Evolutionary conservation across 2,329 filamentous ascomycete species (phyloP).

Genomic region (Fusarium sp.): DNA sequence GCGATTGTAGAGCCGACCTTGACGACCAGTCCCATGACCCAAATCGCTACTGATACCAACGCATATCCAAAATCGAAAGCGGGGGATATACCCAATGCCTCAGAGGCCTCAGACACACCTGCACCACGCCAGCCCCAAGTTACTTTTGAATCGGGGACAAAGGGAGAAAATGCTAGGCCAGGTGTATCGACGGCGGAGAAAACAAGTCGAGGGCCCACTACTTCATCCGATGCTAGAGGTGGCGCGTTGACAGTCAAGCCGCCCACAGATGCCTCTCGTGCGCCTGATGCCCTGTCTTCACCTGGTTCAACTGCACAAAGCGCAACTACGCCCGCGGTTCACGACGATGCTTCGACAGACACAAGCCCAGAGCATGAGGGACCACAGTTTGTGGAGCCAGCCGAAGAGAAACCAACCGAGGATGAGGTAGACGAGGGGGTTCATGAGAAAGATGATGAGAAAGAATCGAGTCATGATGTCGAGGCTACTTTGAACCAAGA

Average conservation of each 20-base stretch:
- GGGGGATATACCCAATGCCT: neutral
- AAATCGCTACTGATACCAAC: neutral
- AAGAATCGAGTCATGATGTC: neutral
- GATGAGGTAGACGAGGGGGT: slow-evolving; percentile 47
- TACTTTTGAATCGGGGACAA: slow-evolving; percentile 48
- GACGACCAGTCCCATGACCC: slow-evolving; percentile 9
- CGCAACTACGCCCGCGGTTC: slow-evolving; percentile 75
- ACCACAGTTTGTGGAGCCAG: slow-evolving; percentile 63
- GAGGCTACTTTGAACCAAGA: slow-evolving; percentile 29
- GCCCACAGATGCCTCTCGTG: slow-evolving; percentile 50
- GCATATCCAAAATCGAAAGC: neutral
- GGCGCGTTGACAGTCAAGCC: slow-evolving; percentile 47
- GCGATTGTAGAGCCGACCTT: slow-evolving; percentile 24
- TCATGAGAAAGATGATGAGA: slow-evolving; percentile 25
- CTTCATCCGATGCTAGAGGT: slow-evolving; percentile 2
- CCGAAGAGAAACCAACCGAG: slow-evolving; percentile 58
- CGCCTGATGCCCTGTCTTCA: slow-evolving; percentile 61
- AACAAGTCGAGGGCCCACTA: slow-evolving; percentile 1
- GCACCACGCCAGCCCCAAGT: slow-evolving; percentile 44
- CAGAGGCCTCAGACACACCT: neutral
- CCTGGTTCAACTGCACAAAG: slow-evolving; percentile 77
- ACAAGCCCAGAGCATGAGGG: slow-evolving; percentile 79
- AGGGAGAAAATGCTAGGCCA: slow-evolving; percentile 32
- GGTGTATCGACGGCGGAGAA: slow-evolving; percentile 8
- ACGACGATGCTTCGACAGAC: slow-evolving; percentile 75